Conservation (phyloP, 768 basidiomycete genomes). For the Collybia sp. region DNA sequence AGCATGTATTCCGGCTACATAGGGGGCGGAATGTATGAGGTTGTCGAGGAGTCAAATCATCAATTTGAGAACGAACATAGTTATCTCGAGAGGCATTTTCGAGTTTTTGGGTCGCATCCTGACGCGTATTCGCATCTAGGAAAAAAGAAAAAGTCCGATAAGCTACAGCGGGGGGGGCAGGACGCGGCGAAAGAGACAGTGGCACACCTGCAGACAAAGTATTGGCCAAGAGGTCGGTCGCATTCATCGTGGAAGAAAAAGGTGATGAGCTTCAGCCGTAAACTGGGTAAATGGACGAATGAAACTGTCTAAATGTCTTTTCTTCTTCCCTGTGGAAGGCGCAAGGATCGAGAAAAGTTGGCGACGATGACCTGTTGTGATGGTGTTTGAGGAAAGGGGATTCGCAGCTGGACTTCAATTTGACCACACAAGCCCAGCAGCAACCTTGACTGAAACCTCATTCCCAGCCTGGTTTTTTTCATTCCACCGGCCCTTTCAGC, state of each 20-base stretch:
- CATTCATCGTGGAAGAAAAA: constrained; percentile 66
- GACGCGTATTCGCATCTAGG: constrained; percentile 84
- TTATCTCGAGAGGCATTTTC: constrained; percentile 83
- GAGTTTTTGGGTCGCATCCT: constrained; percentile 86
- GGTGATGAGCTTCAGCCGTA: constrained; percentile 9
- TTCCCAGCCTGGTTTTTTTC: constrained; percentile 3
- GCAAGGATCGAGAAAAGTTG: constrained; percentile 2
- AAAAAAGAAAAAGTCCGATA: constrained; percentile 10
- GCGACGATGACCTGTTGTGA: constrained; percentile 8
- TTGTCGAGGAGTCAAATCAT: constrained; percentile 11
- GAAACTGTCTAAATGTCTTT: not conserved
- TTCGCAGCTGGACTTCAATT: constrained; percentile 15
- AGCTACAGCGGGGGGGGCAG: constrained; percentile 15
- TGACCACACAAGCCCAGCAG: constrained; percentile 17
- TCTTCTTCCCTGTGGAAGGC: constrained; percentile 1
- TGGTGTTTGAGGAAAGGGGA: constrained; percentile 6
- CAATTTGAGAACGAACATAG: constrained; percentile 60
- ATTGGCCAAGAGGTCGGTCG: constrained; percentile 86
- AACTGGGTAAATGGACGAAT: constrained; percentile 7
- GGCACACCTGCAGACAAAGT: constrained; percentile 84
- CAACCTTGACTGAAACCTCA: constrained; percentile 6
- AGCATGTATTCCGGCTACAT: constrained; percentile 87
- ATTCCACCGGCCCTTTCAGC: constrained; percentile 1
- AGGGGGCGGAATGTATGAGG: constrained; percentile 14
- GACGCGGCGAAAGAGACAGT: constrained; percentile 25